Evolutionary conservation across 805 yeast species (phyloP).

Genomic region (Maudiozyma serrabonitensis): DNA sequence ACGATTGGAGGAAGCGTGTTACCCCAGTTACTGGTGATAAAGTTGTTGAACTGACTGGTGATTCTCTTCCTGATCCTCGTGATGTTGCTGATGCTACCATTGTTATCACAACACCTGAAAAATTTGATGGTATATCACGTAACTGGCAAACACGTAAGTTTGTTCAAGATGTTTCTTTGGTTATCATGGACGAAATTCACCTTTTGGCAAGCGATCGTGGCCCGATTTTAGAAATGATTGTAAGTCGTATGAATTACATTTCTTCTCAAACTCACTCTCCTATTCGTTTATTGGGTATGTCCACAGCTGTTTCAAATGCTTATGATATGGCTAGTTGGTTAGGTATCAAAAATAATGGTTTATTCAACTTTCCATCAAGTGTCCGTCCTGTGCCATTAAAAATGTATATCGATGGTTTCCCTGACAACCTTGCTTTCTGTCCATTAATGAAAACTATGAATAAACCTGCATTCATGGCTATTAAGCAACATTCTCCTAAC

Average conservation of each 20-base stretch:
- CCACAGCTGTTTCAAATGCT: constrained; percentile 89
- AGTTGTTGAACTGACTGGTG: constrained; percentile 89
- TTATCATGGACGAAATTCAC: constrained; percentile 95
- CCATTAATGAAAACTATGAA: constrained; percentile 61
- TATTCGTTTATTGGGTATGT: constrained; percentile 81
- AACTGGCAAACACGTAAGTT: constrained; percentile 79
- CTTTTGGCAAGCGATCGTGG: constrained; percentile 96
- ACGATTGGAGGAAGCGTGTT: constrained; percentile 69
- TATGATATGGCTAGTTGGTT: constrained; percentile 91
- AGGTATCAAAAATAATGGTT: constrained; percentile 81
- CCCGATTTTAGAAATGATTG: constrained; percentile 90
- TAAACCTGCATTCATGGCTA: constrained; percentile 83
- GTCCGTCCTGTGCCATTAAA: constrained; percentile 91
- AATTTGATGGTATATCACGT: constrained; percentile 95
- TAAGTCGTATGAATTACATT: constrained; percentile 65
- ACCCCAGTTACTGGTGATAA: constrained; percentile 85
- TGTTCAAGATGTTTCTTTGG: constrained; percentile 70
- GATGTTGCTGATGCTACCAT: constrained; percentile 79
- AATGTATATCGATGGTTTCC: constrained; percentile 80
- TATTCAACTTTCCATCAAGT: constrained; percentile 86
- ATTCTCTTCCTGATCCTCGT: constrained; percentile 77
- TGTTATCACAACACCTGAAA: constrained; percentile 90
- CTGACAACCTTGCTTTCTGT: constrained; percentile 69
- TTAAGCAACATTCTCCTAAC: constrained; percentile 85
- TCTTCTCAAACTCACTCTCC: constrained; percentile 68